Conservation (phyloP, 345 rosid species). For the Noccaea caerulescens region DNA sequence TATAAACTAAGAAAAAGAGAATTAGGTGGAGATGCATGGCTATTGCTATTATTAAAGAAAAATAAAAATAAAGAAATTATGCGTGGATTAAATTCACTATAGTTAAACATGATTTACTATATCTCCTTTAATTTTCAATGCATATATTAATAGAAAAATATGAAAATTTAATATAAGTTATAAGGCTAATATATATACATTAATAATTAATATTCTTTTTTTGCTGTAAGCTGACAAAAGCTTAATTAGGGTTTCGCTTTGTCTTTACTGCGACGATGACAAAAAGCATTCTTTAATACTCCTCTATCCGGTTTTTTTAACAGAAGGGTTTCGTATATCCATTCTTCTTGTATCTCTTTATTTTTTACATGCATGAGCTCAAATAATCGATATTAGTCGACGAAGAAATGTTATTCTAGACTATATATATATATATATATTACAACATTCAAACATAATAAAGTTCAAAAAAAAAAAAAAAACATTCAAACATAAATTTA, state of each 20-base stretch:
- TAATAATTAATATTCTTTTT: slow-evolving; percentile 66
- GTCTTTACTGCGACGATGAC: slow-evolving; percentile 51
- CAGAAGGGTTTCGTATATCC: background rate
- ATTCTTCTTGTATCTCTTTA: background rate
- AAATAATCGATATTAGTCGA: background rate
- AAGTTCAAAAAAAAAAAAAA: too few relatives aligned
- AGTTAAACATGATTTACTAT: background rate
- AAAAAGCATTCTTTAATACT: slow-evolving; percentile 40
- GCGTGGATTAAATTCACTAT: background rate
- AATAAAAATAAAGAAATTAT: background rate
- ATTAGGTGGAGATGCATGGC: slow-evolving; percentile 28
- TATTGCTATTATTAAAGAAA: background rate
- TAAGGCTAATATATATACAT: background rate
- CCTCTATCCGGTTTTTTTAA: background rate
- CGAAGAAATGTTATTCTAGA: slow-evolving; percentile 1
- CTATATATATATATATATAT: slow-evolving; percentile 35
- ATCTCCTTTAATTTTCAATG: background rate
- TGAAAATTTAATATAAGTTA: background rate
- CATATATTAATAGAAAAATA: background rate
- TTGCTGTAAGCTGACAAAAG: slow-evolving; percentile 53
- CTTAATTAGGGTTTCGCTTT: slow-evolving; percentile 48
- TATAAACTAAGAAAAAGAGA: background rate
- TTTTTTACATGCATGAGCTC: slow-evolving; percentile 10
- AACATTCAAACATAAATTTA: background rate
- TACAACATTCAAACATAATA: background rate